These are phyloP conservation scores for Irineochytrium annulatum DNA, from an alignment of 192 early-diverging fungal species.

Conservation along the genomic window DNA sequence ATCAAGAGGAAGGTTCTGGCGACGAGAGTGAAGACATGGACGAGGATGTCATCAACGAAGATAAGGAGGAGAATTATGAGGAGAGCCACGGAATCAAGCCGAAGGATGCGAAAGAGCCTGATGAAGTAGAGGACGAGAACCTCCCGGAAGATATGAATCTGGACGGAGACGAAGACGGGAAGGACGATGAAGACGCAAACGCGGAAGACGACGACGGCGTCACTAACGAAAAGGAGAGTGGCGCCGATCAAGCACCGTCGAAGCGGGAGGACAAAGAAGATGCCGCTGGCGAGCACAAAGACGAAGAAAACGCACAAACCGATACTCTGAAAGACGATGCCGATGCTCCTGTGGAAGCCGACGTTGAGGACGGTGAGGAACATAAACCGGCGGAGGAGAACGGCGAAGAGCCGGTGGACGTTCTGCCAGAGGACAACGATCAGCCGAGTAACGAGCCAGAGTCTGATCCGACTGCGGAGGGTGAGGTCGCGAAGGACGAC, in stretches of 20 bases:
- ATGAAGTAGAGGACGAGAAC: conserved; percentile 70
- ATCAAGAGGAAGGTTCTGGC: conserved; percentile 38
- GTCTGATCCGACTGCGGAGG: conserved; percentile 24
- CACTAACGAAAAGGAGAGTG: conserved; percentile 34
- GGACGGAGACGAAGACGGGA: conserved; percentile 49
- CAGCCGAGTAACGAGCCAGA: conserved; percentile 34
- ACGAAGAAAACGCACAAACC: conserved; percentile 46
- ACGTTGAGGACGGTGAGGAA: conserved; percentile 27
- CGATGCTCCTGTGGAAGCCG: conserved; percentile 29
- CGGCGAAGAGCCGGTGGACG: conserved; percentile 25
- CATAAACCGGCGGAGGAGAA: conserved; percentile 43
- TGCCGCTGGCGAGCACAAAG: conserved; percentile 47
- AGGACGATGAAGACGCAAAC: conserved; percentile 34
- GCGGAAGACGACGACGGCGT: conserved; percentile 37
- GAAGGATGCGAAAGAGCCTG: conserved; percentile 37
- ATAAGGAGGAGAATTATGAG: conserved; percentile 40
- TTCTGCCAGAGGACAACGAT: conserved; percentile 23
- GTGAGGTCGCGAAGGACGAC: conserved; percentile 35
- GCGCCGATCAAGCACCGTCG: too few species aligned
- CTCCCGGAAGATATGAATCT: conserved; percentile 76
- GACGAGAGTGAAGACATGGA: conserved; percentile 43
- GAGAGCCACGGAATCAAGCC: conserved; percentile 45
- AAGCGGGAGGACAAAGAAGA: conserved; percentile 4
- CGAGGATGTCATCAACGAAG: conserved; percentile 29
- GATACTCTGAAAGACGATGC: conserved; percentile 41